Percentiles rank a stretch among this genome's conserved stretches.
Conservation (phyloP, 306 rosid species). For the Vigna nakashimae region DNA sequence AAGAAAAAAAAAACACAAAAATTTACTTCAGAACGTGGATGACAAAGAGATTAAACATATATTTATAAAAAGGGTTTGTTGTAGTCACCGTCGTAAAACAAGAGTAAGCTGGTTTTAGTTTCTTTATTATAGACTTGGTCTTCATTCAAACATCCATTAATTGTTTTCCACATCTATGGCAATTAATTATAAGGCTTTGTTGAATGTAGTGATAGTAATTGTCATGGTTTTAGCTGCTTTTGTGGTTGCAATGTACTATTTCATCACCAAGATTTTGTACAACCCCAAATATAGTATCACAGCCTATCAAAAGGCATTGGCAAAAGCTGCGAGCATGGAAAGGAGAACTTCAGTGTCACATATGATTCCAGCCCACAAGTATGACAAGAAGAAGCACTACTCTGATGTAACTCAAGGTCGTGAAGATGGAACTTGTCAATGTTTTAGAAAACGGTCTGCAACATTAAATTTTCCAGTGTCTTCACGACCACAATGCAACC, state of each 20-base stretch:
- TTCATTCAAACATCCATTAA: background rate
- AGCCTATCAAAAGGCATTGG: conserved; percentile 12
- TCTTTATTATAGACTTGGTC: background rate
- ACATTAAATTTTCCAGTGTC: no score
- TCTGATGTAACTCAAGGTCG: background rate
- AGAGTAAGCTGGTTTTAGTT: background rate
- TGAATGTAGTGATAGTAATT: background rate
- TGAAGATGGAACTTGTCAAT: background rate
- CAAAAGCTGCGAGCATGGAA: background rate
- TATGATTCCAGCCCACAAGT: background rate
- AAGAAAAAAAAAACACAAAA: no score
- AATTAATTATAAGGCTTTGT: background rate
- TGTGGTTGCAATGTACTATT: background rate
- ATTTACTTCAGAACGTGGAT: no score
- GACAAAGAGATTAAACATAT: no score
- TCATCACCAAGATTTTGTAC: background rate
- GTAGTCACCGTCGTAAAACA: background rate
- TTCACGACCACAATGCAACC: background rate
- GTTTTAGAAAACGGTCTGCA: background rate
- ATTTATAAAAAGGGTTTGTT: no score
- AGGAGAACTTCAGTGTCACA: background rate
- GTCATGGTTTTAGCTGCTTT: background rate
- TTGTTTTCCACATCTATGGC: background rate
- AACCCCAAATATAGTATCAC: background rate
- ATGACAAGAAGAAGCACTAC: background rate